A percentile compares a stretch with the other conserved stretches of the same genome.
Evolutionary conservation across 805 yeast species (phyloP).

Genomic region (Kodamaea restingae): DNA sequence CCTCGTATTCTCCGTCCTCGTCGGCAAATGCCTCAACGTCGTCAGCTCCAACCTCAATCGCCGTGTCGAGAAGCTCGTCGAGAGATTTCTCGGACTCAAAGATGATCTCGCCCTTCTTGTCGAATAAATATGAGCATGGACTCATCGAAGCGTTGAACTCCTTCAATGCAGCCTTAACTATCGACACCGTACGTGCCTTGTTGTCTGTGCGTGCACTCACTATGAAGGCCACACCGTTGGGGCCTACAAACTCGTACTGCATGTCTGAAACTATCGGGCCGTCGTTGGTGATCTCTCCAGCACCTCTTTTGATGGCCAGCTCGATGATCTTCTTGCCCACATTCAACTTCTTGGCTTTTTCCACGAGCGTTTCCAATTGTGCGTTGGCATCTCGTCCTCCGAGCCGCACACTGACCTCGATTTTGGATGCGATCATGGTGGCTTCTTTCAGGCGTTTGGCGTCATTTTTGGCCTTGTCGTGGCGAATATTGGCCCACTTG

Average conservation of each 20-base stretch:
- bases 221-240: constrained; percentile 83
- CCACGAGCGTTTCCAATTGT: constrained; percentile 70
- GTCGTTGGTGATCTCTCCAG: constrained; percentile 55
- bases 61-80: constrained; percentile 70
- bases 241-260: constrained; percentile 85
- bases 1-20: constrained; percentile 38
- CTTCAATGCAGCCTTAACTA: constrained; percentile 69
- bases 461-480: constrained; percentile 91
- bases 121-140: constrained; percentile 76
- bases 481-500: constrained; percentile 94
- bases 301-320: constrained; percentile 79
- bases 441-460: constrained; percentile 67
- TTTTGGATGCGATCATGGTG: constrained; percentile 66
- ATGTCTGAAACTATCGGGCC: constrained; percentile 45
- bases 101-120: constrained; percentile 68
- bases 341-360: constrained; percentile 69
- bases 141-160: constrained; percentile 67
- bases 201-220: constrained; percentile 89
- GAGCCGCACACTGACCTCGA: constrained; percentile 69
- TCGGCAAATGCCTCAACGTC: constrained; percentile 60
- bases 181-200: constrained; percentile 74
- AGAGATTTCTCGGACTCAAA: constrained; percentile 44
- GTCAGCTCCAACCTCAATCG: constrained; percentile 75
- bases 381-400: constrained; percentile 63
- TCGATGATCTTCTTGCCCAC: constrained; percentile 84